A percentile compares a stretch with the other conserved stretches of the same genome.
Evolutionary conservation across 2,329 filamentous ascomycete genomes (phyloP).

Genomic region (Cadophora luteo-olivacea): DNA sequence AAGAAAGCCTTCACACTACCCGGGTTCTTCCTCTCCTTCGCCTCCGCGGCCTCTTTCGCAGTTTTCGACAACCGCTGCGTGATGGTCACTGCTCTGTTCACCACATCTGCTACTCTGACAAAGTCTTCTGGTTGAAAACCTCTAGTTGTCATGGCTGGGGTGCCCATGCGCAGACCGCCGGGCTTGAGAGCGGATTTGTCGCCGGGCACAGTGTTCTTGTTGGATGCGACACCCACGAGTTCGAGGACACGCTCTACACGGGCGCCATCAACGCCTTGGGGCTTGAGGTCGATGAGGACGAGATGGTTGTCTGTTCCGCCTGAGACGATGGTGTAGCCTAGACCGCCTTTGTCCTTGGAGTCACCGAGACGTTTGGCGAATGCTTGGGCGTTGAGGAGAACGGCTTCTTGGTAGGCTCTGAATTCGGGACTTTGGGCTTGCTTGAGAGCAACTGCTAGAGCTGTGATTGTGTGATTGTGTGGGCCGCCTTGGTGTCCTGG

Average conservation of each 20-base stretch:
- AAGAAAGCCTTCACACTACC: conserved; percentile 71
- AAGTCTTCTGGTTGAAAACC: conserved; percentile 94
- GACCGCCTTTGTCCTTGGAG: conserved; percentile 73
- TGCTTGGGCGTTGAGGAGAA: conserved; percentile 89
- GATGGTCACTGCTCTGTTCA: conserved; percentile 82
- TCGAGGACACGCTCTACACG: conserved; percentile 91
- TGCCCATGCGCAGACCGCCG: conserved; percentile 91
- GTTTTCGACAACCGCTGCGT: conserved; percentile 77
- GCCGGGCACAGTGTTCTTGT: conserved; percentile 98
- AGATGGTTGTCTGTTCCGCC: conserved; percentile 98
- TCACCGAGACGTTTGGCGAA: conserved; percentile 72
- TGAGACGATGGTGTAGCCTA: conserved; percentile 88
- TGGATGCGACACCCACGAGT: conserved; percentile 93
- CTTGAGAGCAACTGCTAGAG: conserved; percentile 90
- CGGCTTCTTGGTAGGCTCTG: conserved; percentile 88
- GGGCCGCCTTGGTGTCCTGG: conserved; percentile 97
- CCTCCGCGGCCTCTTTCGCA: conserved; percentile 71
- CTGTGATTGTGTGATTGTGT: conserved; percentile 99
- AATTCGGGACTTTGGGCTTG: conserved; percentile 91
- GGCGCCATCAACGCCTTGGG: conserved; percentile 84
- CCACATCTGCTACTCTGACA: conserved; percentile 81
- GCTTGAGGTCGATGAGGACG: conserved; percentile 89
- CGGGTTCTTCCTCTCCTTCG: conserved; percentile 69
- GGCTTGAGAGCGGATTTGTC: conserved; percentile 94
- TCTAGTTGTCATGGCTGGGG: conserved; percentile 95